phyloP scores from a whole-genome alignment of 495 filamentous ascomycete genomes.

The Xylaria bambusicola region DNA sequence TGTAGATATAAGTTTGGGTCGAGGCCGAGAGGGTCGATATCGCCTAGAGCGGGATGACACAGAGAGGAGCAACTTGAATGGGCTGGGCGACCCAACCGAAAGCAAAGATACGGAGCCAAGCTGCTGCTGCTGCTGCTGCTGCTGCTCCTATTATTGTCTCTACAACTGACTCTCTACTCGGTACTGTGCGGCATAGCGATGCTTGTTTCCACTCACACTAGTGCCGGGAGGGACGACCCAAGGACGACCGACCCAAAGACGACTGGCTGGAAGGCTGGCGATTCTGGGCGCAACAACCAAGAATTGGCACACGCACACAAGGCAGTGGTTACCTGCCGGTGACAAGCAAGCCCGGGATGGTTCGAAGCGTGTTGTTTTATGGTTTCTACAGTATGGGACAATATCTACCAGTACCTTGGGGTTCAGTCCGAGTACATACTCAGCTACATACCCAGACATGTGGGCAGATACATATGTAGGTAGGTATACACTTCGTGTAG shows the following conservation, averaged over 20 bases:
- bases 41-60: constrained; percentile 20
- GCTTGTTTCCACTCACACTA: constrained; percentile 10
- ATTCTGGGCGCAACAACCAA: too few relatives aligned
- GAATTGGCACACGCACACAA: too few relatives aligned
- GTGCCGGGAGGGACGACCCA: constrained; percentile 7
- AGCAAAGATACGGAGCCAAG: constrained; percentile 19
- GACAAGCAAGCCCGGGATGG: background rate
- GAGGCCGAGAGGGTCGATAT: constrained; percentile 6
- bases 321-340: too few relatives aligned
- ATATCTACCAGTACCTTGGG: background rate
- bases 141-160: too few relatives aligned
- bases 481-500: too few relatives aligned
- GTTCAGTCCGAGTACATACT: too few relatives aligned
- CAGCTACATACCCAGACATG: too few relatives aligned
- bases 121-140: too few relatives aligned
- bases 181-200: constrained; percentile 15
- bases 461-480: too few relatives aligned
- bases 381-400: background rate
- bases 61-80: constrained; percentile 11
- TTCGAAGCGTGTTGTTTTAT: background rate
- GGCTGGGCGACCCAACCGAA: constrained; percentile 16
- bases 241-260: too few relatives aligned
- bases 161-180: constrained; percentile 1
- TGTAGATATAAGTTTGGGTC: constrained; percentile 2
- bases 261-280: background rate